These are phyloP conservation scores for Conringia planisiliqua DNA, from an alignment of 345 rosid genomes.

Conservation along the genomic window DNA sequence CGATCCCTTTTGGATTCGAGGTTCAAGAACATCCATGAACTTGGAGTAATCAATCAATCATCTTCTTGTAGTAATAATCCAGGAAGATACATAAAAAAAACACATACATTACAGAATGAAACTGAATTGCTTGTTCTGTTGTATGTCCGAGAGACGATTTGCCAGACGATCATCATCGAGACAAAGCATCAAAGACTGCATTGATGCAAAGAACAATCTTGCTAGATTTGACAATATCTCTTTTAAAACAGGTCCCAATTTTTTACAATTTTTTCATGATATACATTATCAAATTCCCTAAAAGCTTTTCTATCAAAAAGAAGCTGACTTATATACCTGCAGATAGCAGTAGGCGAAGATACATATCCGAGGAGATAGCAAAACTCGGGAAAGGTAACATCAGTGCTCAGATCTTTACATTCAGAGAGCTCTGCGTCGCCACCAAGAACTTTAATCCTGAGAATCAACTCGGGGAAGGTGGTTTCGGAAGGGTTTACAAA, in stretches of 20 bases:
- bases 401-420: constrained; percentile 55
- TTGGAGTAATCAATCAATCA: constrained; percentile 28
- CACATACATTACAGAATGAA: constrained; percentile 15
- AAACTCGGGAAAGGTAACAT: constrained; percentile 71
- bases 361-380: constrained; percentile 56
- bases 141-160: constrained; percentile 43
- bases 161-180: constrained; percentile 50
- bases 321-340: constrained; percentile 16
- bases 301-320: background rate
- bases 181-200: constrained; percentile 57
- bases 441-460: constrained; percentile 67
- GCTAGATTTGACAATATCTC: constrained; percentile 71
- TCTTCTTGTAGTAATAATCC: constrained; percentile 28
- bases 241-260: constrained; percentile 59
- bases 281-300: background rate
- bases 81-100: constrained; percentile 27
- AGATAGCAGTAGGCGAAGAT: constrained; percentile 75
- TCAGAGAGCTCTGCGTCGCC: constrained; percentile 57
- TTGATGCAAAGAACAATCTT: constrained; percentile 46
- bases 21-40: constrained; percentile 32
- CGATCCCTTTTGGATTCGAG: constrained; percentile 21
- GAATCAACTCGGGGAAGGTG: constrained; percentile 85
- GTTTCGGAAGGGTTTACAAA: constrained; percentile 91
- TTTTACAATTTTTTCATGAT: background rate
- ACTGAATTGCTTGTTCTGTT: constrained; percentile 52